These are phyloP conservation scores for Amanita rubescens DNA, from an alignment of 768 basidiomycete species.

Conservation along the genomic window DNA sequence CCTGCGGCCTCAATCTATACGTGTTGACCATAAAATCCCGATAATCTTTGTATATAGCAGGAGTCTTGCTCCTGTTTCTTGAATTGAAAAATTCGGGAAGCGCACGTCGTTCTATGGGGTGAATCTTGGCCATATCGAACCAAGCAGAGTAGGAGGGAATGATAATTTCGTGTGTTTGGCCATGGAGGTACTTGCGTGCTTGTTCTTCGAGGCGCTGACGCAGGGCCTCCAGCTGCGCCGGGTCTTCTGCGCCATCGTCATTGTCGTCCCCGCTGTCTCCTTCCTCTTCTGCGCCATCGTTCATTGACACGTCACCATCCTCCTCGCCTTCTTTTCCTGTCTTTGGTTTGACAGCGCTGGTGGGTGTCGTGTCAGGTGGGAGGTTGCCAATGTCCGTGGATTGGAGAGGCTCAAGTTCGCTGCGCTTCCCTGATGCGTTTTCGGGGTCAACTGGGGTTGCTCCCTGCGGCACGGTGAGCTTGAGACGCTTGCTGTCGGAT, in stretches of 20 bases:
- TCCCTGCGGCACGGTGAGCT: constrained; percentile 53
- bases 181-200: constrained; percentile 90
- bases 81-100: constrained; percentile 98
- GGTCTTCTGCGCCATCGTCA: constrained; percentile 66
- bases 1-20: constrained; percentile 85
- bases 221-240: constrained; percentile 75
- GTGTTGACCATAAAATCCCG: constrained; percentile 99
- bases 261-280: constrained; percentile 72
- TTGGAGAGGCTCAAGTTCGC: constrained; percentile 79
- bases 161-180: constrained; percentile 94
- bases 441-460: constrained; percentile 73
- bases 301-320: constrained; percentile 76
- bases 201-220: constrained; percentile 76
- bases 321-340: constrained; percentile 49
- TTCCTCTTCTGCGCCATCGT: constrained; percentile 70
- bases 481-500: constrained; percentile 52
- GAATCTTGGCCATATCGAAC: constrained; percentile 95
- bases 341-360: constrained; percentile 19
- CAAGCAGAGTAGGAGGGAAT: constrained; percentile 96
- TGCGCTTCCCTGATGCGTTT: constrained; percentile 75
- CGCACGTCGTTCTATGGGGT: constrained; percentile 85
- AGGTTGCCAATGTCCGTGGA: constrained; percentile 78
- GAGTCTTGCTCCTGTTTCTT: constrained; percentile 90
- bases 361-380: constrained; percentile 30
- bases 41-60: constrained; percentile 97